Evolutionary conservation across 148 eudicot genomes (phyloP).

Genomic region (Vaccinium corymbosum): DNA sequence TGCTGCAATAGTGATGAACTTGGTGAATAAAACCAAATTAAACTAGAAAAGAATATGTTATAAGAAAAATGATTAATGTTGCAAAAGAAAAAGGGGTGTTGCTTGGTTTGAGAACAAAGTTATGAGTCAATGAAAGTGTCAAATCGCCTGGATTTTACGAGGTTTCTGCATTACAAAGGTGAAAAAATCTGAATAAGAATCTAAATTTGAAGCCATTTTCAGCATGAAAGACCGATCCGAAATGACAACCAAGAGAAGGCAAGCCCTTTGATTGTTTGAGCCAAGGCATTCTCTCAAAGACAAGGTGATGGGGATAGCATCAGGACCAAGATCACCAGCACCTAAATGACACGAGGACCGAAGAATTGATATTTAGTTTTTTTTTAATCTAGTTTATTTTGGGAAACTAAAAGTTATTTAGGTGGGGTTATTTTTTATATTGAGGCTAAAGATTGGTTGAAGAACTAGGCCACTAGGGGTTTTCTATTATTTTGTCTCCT

Average conservation of each 20-base stretch:
- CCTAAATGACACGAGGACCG: too few relatives aligned
- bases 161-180: background rate
- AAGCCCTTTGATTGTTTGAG: too few relatives aligned
- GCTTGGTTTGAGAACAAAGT: background rate
- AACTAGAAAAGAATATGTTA: background rate
- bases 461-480: background rate
- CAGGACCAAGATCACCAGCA: too few relatives aligned
- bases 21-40: background rate
- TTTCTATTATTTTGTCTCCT: background rate
- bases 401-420: background rate
- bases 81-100: background rate
- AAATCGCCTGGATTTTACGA: background rate
- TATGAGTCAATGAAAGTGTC: background rate
- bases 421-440: background rate
- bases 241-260: too few relatives aligned
- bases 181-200: background rate
- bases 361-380: too few relatives aligned
- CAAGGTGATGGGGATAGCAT: too few relatives aligned
- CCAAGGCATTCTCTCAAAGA: too few relatives aligned
- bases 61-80: background rate
- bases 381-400: background rate
- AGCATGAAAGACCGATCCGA: too few relatives aligned
- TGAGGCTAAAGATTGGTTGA: background rate
- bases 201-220: too few relatives aligned
- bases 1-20: background rate